Conservation (phyloP, 2,329 filamentous ascomycete genomes). For the Colletotrichum orchidophilum region DNA sequence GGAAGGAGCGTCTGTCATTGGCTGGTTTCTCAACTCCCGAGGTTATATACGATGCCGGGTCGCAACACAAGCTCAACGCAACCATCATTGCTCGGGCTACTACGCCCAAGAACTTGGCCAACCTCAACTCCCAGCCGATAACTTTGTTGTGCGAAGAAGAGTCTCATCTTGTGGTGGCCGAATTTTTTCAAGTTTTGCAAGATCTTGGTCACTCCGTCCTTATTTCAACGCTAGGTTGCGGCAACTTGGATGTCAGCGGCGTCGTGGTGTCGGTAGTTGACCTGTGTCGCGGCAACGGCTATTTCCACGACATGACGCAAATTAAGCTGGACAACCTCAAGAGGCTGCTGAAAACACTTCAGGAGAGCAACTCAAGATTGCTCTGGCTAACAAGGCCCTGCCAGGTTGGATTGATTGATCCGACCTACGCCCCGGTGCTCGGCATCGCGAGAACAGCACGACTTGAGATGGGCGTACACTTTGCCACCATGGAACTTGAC, state of each 20-base stretch:
- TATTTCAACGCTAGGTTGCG: background rate
- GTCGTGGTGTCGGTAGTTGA: background rate
- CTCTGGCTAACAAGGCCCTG: constrained; percentile 43
- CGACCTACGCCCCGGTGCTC: constrained; percentile 39
- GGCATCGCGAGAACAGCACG: constrained; percentile 42
- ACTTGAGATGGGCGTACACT: constrained; percentile 39
- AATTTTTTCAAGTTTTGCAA: background rate
- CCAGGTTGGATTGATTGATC: constrained; percentile 39
- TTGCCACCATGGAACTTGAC: constrained; percentile 44
- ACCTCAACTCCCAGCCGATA: background rate
- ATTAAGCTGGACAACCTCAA: background rate
- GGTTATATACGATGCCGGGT: background rate
- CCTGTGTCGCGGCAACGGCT: background rate
- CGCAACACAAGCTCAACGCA: background rate
- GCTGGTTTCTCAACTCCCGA: constrained; percentile 10
- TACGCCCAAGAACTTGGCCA: background rate
- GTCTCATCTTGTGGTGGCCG: background rate
- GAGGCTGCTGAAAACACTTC: background rate
- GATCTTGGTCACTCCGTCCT: background rate
- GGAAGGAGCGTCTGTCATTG: background rate
- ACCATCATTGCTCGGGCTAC: constrained; percentile 8
- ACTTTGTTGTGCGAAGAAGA: background rate
- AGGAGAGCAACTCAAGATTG: background rate
- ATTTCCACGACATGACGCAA: constrained; percentile 22
- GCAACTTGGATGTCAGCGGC: background rate